Base-by-base conservation (phyloP, 176 grass and related monocot genomes). In the Leersia perrieri region DNA sequence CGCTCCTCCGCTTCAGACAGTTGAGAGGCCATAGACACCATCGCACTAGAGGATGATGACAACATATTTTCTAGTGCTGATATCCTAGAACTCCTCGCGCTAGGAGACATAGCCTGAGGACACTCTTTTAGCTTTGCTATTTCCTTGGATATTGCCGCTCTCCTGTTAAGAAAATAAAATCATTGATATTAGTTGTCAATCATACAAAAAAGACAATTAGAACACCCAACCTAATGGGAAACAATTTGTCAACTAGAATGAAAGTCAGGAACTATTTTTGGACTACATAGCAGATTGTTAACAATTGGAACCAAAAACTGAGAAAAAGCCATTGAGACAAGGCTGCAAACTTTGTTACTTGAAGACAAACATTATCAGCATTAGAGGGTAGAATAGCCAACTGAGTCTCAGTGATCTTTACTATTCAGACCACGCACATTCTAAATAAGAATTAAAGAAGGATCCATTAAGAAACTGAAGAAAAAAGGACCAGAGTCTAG, bases 31-130 rank as follows among this genome's bases (percentile, higher is more conserved):
- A 99, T 99, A 14, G 88, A 89, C 13, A 95, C 90, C 60, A 99
- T 75, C 47, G 92, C 68, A 41, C 88, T 91, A 69, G 96, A 99
- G 55, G 96, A 95, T 32, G 96, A 85, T 39, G 84, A 66, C 60
- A 99, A 20, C 96, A 99, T 99, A 73, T 89, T 99, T 81, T 99
- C 96, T 41, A 99, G 83, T 72, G 96, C 96, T 28, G 88, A 91
- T 74, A 99, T 99, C 86, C 96, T 93, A 47, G 92, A 93, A 83
- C 91, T 95, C 73, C 96, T 81, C 33, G 92, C 92, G 26, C 96
- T 99, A 81, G 96, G 96, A 69, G 92, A 99, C 96, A 99, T 99
- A 80, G 84, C 84, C 73, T 99, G 90, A 38, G 96, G 96, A 83
- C 53, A 85, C 80, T 95, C 96, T 82, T 95, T 95, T 13, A 99